Evolutionary conservation across 2,329 filamentous ascomycete species (phyloP).

Genomic region (Paraphaeosphaeria sporulosa): DNA sequence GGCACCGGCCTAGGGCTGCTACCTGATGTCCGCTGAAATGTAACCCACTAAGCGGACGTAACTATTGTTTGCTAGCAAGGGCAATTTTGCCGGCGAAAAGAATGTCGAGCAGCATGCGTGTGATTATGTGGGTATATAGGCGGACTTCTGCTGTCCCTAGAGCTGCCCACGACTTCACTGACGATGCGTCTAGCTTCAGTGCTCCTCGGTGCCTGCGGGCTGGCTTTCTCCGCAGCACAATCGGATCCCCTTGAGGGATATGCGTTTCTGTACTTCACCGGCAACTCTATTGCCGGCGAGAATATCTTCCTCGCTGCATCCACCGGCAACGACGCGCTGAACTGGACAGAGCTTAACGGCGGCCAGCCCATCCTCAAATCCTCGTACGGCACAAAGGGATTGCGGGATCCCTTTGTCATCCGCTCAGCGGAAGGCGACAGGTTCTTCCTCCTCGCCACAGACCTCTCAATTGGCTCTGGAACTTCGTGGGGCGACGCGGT

Average conservation of each 20-base stretch:
- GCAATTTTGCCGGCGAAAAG: background rate
- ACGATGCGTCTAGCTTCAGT: slow-evolving; percentile 4
- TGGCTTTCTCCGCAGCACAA: slow-evolving; percentile 17
- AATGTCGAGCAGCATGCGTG: background rate
- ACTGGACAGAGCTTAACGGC: slow-evolving; percentile 60
- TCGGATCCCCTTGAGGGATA: slow-evolving; percentile 55
- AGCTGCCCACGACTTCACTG: background rate
- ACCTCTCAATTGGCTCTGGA: slow-evolving; percentile 62
- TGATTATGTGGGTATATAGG: background rate
- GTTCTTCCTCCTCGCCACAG: slow-evolving; percentile 62
- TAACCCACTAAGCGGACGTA: background rate
- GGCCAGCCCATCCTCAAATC: slow-evolving; percentile 58
- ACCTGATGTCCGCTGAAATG: background rate
- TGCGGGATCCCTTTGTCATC: slow-evolving; percentile 63
- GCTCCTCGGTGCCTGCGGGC: background rate
- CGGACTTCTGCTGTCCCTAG: background rate
- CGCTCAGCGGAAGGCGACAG: slow-evolving; percentile 59
- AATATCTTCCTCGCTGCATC: slow-evolving; percentile 63
- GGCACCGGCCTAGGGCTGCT: background rate
- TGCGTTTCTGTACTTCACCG: slow-evolving; percentile 62
- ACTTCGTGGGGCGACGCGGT: slow-evolving; percentile 61
- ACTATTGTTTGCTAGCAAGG: background rate
- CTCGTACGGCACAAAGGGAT: slow-evolving; percentile 56
- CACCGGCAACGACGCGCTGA: slow-evolving; percentile 60
- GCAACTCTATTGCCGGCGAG: slow-evolving; percentile 55